phyloP scores from a whole-genome alignment of 2,329 filamentous ascomycete genomes.

The Colletotrichum neosansevieriae region DNA sequence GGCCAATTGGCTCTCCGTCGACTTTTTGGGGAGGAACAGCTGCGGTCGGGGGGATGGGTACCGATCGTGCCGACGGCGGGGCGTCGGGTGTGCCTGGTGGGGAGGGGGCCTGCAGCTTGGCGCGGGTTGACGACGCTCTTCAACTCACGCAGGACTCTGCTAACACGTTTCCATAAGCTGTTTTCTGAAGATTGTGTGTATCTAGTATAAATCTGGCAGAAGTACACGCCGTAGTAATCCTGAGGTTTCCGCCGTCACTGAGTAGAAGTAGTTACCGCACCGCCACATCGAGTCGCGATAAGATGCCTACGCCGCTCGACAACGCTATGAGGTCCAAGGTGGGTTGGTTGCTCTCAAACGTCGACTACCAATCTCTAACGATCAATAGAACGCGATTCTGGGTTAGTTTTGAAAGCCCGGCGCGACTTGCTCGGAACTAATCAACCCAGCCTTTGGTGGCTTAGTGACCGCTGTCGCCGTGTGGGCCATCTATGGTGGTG shows the following conservation, averaged over 20 bases:
- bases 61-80: constrained; percentile 14
- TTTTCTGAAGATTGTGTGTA: not conserved
- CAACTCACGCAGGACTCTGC: not conserved
- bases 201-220: not conserved
- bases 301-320: constrained; percentile 78
- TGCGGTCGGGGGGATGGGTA: constrained; percentile 6
- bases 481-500: constrained; percentile 87
- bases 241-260: not conserved
- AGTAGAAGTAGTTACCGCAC: constrained; percentile 1
- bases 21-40: not conserved
- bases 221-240: not conserved
- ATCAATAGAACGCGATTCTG: constrained; percentile 35
- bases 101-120: not conserved
- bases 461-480: constrained; percentile 84
- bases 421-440: not conserved
- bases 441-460: constrained; percentile 79
- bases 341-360: constrained; percentile 44
- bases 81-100: not conserved
- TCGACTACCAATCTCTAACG: constrained; percentile 7
- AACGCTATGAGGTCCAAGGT: constrained; percentile 78
- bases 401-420: constrained; percentile 4
- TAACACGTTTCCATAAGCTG: constrained; percentile 30
- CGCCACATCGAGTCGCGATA: constrained; percentile 42
- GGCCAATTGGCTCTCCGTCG: constrained; percentile 2
- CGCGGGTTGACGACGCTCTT: constrained; percentile 30